phyloP scores from a whole-genome alignment of 352 stramenopile species.

The Thalassiosira allenii region DNA sequence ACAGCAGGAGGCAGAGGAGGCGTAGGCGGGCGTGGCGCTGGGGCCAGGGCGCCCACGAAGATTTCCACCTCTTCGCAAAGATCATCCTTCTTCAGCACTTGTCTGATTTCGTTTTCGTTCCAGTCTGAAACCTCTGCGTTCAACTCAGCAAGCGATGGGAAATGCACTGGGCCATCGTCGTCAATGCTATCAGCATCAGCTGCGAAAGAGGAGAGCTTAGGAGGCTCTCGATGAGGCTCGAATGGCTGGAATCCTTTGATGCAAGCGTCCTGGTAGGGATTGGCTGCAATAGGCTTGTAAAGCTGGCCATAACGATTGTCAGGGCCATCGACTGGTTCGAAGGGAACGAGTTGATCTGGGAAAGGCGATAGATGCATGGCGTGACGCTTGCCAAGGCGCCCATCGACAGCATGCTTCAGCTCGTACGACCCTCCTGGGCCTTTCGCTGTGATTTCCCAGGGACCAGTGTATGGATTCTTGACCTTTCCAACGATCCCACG shows the following conservation, averaged over 20 bases:
- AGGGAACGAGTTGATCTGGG: constrained; percentile 10
- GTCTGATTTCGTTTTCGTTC: not conserved
- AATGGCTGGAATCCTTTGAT: constrained; percentile 19
- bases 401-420: constrained; percentile 5
- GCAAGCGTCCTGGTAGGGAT: constrained; percentile 6
- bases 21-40: constrained; percentile 3
- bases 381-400: constrained; percentile 14
- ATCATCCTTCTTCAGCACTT: not conserved
- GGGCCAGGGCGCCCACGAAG: not conserved
- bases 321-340: constrained; percentile 7
- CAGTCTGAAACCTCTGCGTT: constrained; percentile 23
- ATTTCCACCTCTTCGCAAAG: not conserved
- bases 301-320: constrained; percentile 24
- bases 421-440: not conserved
- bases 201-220: not conserved
- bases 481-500: not conserved
- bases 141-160: constrained; percentile 13
- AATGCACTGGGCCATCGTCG: not conserved
- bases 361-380: constrained; percentile 11
- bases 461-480: constrained; percentile 6
- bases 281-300: constrained; percentile 2
- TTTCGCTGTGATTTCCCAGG: not conserved
- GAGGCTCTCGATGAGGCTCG: not conserved
- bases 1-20: not conserved
- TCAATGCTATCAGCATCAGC: not conserved